Conservation (phyloP, 257 asterid genomes). For the Solanum appendiculatum region DNA sequence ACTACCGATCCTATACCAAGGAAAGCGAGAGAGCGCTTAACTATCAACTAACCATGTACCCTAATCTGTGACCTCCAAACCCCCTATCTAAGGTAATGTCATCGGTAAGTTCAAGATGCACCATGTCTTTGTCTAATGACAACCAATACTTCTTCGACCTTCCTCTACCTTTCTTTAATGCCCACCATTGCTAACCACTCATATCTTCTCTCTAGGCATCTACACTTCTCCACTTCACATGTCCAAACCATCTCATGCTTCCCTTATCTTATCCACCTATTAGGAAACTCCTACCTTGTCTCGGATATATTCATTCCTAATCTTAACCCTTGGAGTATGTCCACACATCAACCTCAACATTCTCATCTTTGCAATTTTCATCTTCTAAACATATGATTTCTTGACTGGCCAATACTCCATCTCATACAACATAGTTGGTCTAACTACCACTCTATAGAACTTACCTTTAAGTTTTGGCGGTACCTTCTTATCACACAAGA, state of each 20-base stretch:
- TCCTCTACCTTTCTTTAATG: neutral
- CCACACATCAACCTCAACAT: neutral
- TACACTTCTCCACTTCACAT: neutral
- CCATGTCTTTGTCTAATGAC: no score
- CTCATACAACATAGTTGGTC: neutral
- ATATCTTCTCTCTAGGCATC: neutral
- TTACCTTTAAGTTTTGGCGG: neutral
- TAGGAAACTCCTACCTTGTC: neutral
- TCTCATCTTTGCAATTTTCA: neutral
- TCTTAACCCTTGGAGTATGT: neutral
- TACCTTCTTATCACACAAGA: neutral
- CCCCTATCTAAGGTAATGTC: neutral
- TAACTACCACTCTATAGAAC: no score
- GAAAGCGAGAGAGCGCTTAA: neutral
- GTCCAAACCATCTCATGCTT: neutral
- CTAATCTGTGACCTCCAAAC: neutral
- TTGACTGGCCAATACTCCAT: neutral
- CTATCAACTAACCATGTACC: no score
- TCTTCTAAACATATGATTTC: neutral
- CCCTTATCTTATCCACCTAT: neutral
- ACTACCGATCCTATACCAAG: neutral
- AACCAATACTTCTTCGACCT: neutral
- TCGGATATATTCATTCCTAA: neutral
- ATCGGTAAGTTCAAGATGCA: neutral
- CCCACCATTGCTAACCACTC: neutral